Conservation (phyloP, 192 early-diverging fungal species). For the Coemansia sp. region DNA sequence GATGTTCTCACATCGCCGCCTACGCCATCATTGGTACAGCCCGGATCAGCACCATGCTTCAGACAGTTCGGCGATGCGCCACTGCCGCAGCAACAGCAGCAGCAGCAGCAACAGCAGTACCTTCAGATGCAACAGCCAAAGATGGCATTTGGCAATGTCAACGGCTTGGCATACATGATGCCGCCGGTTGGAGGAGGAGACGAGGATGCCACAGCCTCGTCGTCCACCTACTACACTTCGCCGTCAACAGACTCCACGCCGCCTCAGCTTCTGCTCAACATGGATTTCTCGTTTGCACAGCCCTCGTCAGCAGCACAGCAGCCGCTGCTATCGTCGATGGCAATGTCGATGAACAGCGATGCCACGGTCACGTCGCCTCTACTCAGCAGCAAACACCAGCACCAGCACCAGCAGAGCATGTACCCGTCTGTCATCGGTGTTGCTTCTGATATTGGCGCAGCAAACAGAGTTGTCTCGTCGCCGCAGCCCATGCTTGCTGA, state of each 20-base stretch:
- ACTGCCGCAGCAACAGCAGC: not conserved
- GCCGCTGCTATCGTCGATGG: constrained; percentile 5
- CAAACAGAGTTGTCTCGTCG: constrained; percentile 6
- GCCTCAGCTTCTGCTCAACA: constrained; percentile 30
- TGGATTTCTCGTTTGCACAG: constrained; percentile 11
- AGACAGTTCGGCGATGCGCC: not conserved
- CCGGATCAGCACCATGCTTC: constrained; percentile 3
- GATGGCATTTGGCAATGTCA: constrained; percentile 7
- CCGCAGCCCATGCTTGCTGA: not conserved
- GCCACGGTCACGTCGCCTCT: constrained; percentile 5
- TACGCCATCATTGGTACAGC: not conserved
- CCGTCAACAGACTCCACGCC: constrained; percentile 16
- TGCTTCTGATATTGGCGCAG: constrained; percentile 1
- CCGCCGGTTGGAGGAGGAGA: constrained; percentile 6
- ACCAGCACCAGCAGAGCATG: constrained; percentile 17
- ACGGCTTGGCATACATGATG: constrained; percentile 47
- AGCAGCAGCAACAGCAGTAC: constrained; percentile 10
- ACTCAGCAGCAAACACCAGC: constrained; percentile 3
- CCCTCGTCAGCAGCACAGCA: not conserved
- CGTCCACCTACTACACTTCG: constrained; percentile 6
- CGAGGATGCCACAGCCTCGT: constrained; percentile 3
- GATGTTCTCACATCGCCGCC: constrained; percentile 5
- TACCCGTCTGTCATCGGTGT: constrained; percentile 10
- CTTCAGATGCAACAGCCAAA: constrained; percentile 13
- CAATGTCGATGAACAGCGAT: constrained; percentile 4